phyloP scores from a whole-genome alignment of 129 eudicot species.

The Glebionis coronaria region DNA sequence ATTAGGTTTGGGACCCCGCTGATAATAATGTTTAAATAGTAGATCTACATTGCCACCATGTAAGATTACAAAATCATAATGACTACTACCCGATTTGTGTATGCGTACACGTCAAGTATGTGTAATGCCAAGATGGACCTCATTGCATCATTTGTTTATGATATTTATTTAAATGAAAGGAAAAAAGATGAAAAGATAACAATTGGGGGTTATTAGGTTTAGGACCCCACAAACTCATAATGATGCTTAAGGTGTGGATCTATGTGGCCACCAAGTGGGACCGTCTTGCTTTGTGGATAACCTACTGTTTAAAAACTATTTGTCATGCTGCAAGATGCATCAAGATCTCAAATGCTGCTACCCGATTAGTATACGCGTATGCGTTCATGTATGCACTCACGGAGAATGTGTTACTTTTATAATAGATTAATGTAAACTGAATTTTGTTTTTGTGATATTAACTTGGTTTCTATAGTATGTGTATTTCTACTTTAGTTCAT shows the following conservation, averaged over 20 bases:
- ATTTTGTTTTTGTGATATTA: too few species aligned
- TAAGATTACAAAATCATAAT: not conserved
- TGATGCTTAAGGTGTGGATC: conserved; percentile 24
- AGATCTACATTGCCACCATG: conserved; percentile 14
- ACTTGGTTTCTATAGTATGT: not conserved
- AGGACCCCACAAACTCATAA: conserved; percentile 24
- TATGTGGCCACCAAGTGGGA: conserved; percentile 18
- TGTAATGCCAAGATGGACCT: too few species aligned
- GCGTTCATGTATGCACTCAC: not conserved
- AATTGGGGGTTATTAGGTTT: conserved; percentile 11
- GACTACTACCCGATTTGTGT: too few species aligned
- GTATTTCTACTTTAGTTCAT: not conserved
- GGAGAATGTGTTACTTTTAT: not conserved
- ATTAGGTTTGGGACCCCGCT: conserved; percentile 23
- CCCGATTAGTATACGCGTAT: not conserved
- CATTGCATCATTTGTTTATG: too few species aligned
- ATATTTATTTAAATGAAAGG: too few species aligned
- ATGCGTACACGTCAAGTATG: too few species aligned
- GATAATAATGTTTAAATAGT: conserved; percentile 23
- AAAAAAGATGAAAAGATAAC: conserved; percentile 1
- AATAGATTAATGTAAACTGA: not conserved
- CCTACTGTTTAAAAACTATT: not conserved
- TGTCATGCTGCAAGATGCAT: not conserved
- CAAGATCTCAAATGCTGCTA: not conserved
- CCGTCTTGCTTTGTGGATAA: conserved; percentile 22